Evolutionary conservation across 257 asterid genomes (phyloP).

Genomic region (Solanum bulbocastanum): DNA sequence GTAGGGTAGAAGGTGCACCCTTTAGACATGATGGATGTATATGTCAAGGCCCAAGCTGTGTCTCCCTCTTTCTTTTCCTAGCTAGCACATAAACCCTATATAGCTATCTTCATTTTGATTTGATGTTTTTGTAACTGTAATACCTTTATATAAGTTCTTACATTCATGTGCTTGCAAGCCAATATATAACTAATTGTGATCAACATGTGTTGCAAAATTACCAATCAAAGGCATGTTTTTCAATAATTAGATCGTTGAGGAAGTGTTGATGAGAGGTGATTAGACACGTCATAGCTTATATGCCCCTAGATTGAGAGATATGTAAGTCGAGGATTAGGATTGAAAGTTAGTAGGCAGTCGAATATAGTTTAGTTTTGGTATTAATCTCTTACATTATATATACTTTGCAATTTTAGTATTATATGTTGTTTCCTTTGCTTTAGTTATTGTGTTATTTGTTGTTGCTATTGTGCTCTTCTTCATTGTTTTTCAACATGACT

Average conservation of each 20-base stretch:
- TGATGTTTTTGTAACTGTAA: not conserved
- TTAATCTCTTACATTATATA: not conserved
- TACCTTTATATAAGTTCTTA: not conserved
- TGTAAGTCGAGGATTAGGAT: not conserved
- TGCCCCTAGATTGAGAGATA: not conserved
- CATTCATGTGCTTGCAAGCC: not conserved
- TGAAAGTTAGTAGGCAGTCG: not conserved
- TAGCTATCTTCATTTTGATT: not conserved
- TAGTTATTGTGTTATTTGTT: not conserved
- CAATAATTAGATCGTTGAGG: not conserved
- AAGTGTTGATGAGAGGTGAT: not conserved
- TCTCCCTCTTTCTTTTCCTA: not conserved
- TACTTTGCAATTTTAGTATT: not conserved
- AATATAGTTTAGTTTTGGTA: not conserved
- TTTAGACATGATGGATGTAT: not conserved
- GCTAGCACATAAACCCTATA: not conserved
- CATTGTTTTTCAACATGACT: not conserved
- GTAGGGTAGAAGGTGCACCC: slow-evolving; percentile 1
- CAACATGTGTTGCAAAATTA: not conserved
- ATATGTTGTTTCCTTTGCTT: not conserved
- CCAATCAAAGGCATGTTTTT: not conserved
- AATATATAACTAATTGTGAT: not conserved
- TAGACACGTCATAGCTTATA: not conserved
- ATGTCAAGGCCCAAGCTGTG: not conserved
- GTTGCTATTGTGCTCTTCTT: not conserved